These are phyloP conservation scores for Trichoderma koningii DNA, from an alignment of 2,329 filamentous ascomycete species.

Conservation along the genomic window DNA sequence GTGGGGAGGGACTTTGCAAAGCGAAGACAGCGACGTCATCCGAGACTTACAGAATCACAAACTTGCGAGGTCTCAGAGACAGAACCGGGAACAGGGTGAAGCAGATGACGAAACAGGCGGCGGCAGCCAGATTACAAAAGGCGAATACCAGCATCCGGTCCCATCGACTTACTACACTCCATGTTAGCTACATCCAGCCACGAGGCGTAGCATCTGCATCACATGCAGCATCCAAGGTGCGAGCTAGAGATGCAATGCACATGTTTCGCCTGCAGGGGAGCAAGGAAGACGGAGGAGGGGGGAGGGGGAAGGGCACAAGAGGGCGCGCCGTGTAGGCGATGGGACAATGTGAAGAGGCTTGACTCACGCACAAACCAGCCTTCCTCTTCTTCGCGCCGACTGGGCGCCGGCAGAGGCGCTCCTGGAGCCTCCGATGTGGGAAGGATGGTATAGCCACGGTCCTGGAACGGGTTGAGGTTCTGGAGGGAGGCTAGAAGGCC, in stretches of 20 bases:
- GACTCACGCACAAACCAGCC: conserved; percentile 92
- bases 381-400: conserved; percentile 88
- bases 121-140: conserved; percentile 84
- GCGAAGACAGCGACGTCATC: conserved; percentile 26
- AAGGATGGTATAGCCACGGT: conserved; percentile 84
- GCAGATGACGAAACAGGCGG: conserved; percentile 90
- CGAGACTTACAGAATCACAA: conserved; percentile 88
- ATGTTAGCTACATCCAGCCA: conserved; percentile 42
- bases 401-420: conserved; percentile 82
- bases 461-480: conserved; percentile 83
- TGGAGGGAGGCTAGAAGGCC: conserved; percentile 80
- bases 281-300: conserved; percentile 42
- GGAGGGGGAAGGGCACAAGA: conserved; percentile 34
- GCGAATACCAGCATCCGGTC: conserved; percentile 91
- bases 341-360: conserved; percentile 32
- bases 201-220: conserved; percentile 34
- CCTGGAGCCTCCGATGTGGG: conserved; percentile 81
- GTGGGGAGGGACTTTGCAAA: conserved; percentile 23
- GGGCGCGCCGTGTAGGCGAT: conserved; percentile 32
- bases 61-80: conserved; percentile 81
- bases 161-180: conserved; percentile 84
- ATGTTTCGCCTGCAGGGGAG: conserved; percentile 51
- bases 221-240: conserved; percentile 45
- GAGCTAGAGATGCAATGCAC: conserved; percentile 44
- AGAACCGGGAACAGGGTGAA: conserved; percentile 88